Evolutionary conservation across 2,329 filamentous ascomycete species (phyloP).

Genomic region (Cytospora piceicola): DNA sequence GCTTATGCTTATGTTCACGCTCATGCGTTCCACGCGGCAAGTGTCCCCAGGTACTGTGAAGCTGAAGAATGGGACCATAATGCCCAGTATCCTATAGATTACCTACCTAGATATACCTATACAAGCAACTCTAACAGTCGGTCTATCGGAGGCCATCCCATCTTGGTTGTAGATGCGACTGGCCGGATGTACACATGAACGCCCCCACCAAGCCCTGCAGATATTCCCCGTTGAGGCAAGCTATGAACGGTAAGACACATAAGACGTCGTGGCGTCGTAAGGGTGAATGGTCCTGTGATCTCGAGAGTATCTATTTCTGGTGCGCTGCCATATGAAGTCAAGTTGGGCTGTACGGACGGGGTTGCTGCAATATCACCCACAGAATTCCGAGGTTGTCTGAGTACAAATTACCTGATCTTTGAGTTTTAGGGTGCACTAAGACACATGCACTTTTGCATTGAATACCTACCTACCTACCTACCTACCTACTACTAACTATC

Average conservation of each 20-base stretch:
- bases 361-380: not conserved
- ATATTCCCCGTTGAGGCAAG: not conserved
- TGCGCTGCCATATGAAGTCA: not conserved
- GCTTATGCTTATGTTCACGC: too few species aligned
- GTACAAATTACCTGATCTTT: too few species aligned
- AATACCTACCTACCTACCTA: too few species aligned
- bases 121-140: not conserved
- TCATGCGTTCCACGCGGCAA: too few species aligned
- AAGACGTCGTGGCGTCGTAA: not conserved
- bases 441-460: too few species aligned
- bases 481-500: too few species aligned
- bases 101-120: too few species aligned
- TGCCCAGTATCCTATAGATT: not conserved
- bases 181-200: not conserved
- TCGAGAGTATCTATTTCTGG: not conserved
- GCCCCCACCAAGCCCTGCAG: not conserved
- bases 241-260: not conserved
- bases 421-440: not conserved
- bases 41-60: not conserved
- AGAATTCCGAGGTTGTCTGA: too few species aligned
- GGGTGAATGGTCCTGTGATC: not conserved
- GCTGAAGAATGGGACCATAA: not conserved
- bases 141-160: not conserved
- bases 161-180: not conserved
- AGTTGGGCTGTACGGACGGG: not conserved